Base-by-base conservation (phyloP, 2,329 filamentous ascomycete genomes). In the Arthrocladium fulminans region DNA sequence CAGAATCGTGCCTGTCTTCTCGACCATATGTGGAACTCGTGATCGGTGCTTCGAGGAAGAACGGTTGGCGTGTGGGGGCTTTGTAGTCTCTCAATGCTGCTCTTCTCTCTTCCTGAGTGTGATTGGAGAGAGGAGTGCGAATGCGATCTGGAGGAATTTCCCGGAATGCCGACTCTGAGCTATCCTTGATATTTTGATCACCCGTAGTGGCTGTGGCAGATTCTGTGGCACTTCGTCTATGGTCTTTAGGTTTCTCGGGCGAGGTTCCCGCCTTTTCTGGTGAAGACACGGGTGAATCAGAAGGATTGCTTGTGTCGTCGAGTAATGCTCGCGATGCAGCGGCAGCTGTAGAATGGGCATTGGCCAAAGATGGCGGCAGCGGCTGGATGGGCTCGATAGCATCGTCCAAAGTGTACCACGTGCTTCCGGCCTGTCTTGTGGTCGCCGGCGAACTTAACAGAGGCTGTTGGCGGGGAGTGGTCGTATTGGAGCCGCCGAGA, bases 391-490 rank as follows among this genome's bases (percentile, higher is more conserved):
- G 63, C 19, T 63, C 59, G 17, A 64, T 57, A 23, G 63, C 63
- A 17, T 66, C 63, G 15, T 63, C 62, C 17, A 65, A 45, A 13
- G 62, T 62, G 24, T 58, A 57, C 35, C 59, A 60, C 15, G 60
- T 61, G 62, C 25, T 57, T 57, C 30, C 56, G 55, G 45, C 61
- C 61, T 24, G 55, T 59, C 57, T 63, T 6, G 59, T 59, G 45
- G 2, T 25, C 15, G 22, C 13, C 17, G 67, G 61, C n/a, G 66
- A 64, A 52, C 69, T 67, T 19, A 65, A 64, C n/a, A 70, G 54
- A 29, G 75, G 74, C 48, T 69, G 66, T 4, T 72, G 76, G 46
- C 78, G 67, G 23, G 76, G 76, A 15, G 76, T 79, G 13, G 75
- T 69, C 59, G 77, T 67, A 54, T 76, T 77, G 1, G 76, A 79